Base-by-base conservation (phyloP, 2,329 filamentous ascomycete species). In the Arthrocladium fulminans region DNA sequence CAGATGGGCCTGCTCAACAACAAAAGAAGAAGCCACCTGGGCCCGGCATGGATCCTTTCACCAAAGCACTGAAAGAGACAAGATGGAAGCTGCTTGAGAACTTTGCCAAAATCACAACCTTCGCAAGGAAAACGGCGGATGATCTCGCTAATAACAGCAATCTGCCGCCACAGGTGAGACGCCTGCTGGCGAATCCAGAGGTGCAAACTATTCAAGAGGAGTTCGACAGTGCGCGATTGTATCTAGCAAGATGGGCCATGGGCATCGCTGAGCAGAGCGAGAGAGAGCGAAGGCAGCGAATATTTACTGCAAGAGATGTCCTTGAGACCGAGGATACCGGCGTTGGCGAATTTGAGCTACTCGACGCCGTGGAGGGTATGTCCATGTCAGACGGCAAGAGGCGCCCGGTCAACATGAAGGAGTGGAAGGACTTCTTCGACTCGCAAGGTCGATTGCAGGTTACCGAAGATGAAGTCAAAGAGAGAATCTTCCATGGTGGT, bases 231-330 rank as follows among this genome's bases (percentile, higher is more conserved):
- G 92, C 94, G 3, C 79, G 92, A 55, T 76, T 98, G 51, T 98
- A 98, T 62, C 75, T 98, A 32, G 92, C 92, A 19, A 77, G 92
- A 54, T 98, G 92, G 92, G 92, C 92, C 2, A 97, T 98, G 92
- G 88, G 88, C 6, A 95, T 98, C 55, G 89, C 92, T 0, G 94
- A 98, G 65, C 92, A 98, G 69, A 90, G 89, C 59, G 92, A 98
- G 61, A 76, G 81, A 32, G 92, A 98, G 59, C 75, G 84, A 20
- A 86, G 81, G 45, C 84, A 89, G 65, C 76, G 89, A 40, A 89
- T 95, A 61, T 98, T 88, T 86, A 96, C 89, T 0, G 90, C 88
- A 1, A 83, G 82, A 55, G 92, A 98, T 67, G 84, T 96, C 3
- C 73, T 97, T 59, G 89, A 94, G 60, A 84, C 94, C 64, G 94